Evolutionary conservation across 345 rosid genomes (phyloP), one percentile per base, ranked within the genome.

Genomic region (Arabis hirsuta): DNA sequence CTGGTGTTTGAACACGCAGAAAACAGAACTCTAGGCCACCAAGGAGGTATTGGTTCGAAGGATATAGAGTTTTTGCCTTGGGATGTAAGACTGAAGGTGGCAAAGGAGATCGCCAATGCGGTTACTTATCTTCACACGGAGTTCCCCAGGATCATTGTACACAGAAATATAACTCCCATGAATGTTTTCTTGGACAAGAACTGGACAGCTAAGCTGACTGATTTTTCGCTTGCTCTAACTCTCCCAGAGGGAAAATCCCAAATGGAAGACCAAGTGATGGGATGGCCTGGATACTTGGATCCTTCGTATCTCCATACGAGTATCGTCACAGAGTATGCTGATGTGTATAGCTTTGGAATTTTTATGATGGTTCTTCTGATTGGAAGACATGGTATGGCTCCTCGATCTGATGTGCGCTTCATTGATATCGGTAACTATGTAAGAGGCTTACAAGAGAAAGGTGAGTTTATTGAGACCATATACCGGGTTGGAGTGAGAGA

Each of bases 331-430:
- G 67, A 63, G 12, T 63, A 63, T 46, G 34, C 67, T 2, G 67
- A 63, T 63, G 67, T 63, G n/a, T 63, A 31, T 19, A 63, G 67
- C 39, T 63, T 63, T 63, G 67, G 67, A 45, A 42, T 63, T 11
- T 9, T 63, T n/a, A 31, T 46, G 55, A 14, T 63, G 55, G 67
- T 63, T 63, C 11, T 63, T 46, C 12, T 63, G 26, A 60, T 27
- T 60, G 65, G 65, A 3, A 60, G 36, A 53, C 57, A 13, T 3
- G 36, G 16, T 53, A 52, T 53, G 36, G 10, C 9, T 3, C 36
- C 57, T 53, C 36, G 36, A 1, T 53, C 57, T 53, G 57, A 53
- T 53, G 36, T 53, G 9, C 57, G 19, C 0, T 26, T 52, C 9
- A 26, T 26, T 8, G 41, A n/a, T 55, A 55, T 55, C 8, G 41